These are phyloP conservation scores for Coleophoma cylindrospora DNA, from an alignment of 2,329 filamentous ascomycete genomes.

Conservation along the genomic window DNA sequence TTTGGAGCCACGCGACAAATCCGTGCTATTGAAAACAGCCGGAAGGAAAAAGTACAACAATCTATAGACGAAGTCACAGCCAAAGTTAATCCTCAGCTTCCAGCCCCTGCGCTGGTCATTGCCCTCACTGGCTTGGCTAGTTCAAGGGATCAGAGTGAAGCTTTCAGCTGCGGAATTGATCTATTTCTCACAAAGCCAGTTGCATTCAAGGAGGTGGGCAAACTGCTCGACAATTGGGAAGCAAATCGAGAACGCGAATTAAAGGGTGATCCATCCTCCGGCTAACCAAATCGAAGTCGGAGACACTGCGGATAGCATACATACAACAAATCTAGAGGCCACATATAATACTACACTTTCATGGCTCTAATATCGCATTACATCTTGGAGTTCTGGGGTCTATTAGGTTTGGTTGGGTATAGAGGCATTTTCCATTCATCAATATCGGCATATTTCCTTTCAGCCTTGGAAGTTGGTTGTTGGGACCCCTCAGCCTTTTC, in stretches of 20 bases:
- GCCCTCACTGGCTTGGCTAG: slow-evolving; percentile 31
- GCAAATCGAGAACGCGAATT: slow-evolving; percentile 21
- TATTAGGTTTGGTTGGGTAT: too few species aligned
- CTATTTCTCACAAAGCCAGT: slow-evolving; percentile 34
- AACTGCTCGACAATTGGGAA: slow-evolving; percentile 31
- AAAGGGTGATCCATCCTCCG: not conserved
- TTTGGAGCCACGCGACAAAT: slow-evolving; percentile 43
- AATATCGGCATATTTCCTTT: too few species aligned
- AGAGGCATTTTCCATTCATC: too few species aligned
- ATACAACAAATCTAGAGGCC: too few species aligned
- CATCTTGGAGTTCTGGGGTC: too few species aligned
- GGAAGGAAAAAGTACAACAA: slow-evolving; percentile 15
- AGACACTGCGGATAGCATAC: too few species aligned
- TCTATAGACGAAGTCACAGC: slow-evolving; percentile 11
- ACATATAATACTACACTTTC: too few species aligned
- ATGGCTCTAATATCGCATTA: too few species aligned
- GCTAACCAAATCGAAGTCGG: too few species aligned
- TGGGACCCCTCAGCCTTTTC: too few species aligned
- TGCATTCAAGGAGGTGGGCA: slow-evolving; percentile 33
- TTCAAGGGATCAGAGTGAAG: slow-evolving; percentile 28
- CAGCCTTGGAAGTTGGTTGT: too few species aligned
- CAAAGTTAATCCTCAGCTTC: slow-evolving; percentile 4
- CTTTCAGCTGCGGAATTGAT: slow-evolving; percentile 28
- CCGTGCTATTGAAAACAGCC: slow-evolving; percentile 36
- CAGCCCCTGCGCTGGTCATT: slow-evolving; percentile 28